A percentile compares a stretch with the other conserved stretches of the same genome.
Evolutionary conservation across 768 basidiomycete genomes (phyloP).

Genomic region (Suillus fuscotomentosus): DNA sequence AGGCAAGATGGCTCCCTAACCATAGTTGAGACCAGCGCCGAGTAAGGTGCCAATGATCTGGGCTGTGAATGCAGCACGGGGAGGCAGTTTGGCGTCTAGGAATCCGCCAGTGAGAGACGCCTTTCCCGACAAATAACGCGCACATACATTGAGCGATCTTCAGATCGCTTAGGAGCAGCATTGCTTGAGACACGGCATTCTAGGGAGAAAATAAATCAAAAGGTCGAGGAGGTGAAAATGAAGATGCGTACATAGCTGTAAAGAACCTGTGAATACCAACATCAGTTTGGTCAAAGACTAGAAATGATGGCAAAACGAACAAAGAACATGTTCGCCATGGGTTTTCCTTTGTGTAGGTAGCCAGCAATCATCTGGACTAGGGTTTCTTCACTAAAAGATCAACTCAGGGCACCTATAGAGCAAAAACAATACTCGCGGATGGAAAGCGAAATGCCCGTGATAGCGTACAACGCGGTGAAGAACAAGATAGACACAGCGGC

Average conservation of each 20-base stretch:
- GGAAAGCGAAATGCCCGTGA: conserved; percentile 33
- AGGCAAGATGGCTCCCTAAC: conserved; percentile 20
- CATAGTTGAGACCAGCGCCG: conserved; percentile 46
- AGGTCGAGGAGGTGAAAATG: neutral
- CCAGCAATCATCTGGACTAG: conserved; percentile 38
- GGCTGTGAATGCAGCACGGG: conserved; percentile 62
- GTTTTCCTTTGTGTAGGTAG: conserved; percentile 34
- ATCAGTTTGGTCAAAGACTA: conserved; percentile 29
- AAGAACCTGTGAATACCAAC: conserved; percentile 40
- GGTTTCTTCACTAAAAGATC: conserved; percentile 13
- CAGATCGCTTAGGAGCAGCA: conserved; percentile 52
- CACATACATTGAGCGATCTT: conserved; percentile 37
- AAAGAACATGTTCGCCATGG: conserved; percentile 45
- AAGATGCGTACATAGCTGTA: conserved; percentile 30
- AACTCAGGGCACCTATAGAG: neutral
- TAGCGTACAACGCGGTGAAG: conserved; percentile 52
- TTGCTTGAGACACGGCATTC: conserved; percentile 36
- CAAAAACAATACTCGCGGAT: conserved; percentile 18
- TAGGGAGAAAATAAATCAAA: neutral
- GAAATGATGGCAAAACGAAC: conserved; percentile 11
- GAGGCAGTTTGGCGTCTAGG: conserved; percentile 52
- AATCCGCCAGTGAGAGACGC: conserved; percentile 36
- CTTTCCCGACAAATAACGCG: neutral
- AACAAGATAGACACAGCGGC: conserved; percentile 50
- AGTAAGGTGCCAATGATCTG: conserved; percentile 57